These are phyloP conservation scores for Irpex sp. DNA, from an alignment of 1,284 basidiomycete species.

Conservation along the genomic window DNA sequence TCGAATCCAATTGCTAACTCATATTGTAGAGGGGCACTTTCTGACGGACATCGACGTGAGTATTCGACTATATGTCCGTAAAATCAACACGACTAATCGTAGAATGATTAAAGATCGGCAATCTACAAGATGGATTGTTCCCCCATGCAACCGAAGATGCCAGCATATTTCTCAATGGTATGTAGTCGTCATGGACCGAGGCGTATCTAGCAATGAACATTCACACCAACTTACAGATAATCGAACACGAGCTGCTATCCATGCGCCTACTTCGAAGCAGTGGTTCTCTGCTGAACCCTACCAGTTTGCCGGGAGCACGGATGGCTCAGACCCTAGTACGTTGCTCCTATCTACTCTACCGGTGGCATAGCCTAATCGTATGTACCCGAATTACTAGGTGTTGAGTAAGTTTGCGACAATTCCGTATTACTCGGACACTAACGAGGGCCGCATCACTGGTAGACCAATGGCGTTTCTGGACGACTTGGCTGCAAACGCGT, in stretches of 20 bases:
- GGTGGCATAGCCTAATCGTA: no score
- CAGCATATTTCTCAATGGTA: slow-evolving; percentile 11
- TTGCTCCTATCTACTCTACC: background rate
- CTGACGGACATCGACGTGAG: background rate
- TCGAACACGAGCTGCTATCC: slow-evolving; percentile 50
- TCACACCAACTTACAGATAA: slow-evolving; percentile 34
- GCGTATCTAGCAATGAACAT: no score
- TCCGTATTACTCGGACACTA: no score
- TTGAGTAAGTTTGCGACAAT: slow-evolving; percentile 5
- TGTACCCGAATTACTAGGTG: slow-evolving; percentile 1
- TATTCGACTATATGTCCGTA: background rate
- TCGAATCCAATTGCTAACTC: background rate
- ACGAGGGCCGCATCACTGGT: no score
- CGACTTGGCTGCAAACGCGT: no score
- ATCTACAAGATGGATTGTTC: slow-evolving; percentile 8
- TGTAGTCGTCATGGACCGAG: background rate
- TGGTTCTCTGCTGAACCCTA: background rate
- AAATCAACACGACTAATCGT: background rate
- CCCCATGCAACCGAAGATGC: slow-evolving; percentile 9
- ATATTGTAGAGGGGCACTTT: background rate
- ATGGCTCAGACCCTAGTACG: slow-evolving; percentile 6
- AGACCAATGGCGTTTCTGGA: no score
- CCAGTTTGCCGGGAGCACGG: no score
- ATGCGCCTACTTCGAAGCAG: slow-evolving; percentile 57
- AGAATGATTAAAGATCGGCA: slow-evolving; percentile 3